Evolutionary conservation across 345 rosid genomes (phyloP), one percentile per base, ranked within the genome.

Genomic region (Moringa oleifera): DNA sequence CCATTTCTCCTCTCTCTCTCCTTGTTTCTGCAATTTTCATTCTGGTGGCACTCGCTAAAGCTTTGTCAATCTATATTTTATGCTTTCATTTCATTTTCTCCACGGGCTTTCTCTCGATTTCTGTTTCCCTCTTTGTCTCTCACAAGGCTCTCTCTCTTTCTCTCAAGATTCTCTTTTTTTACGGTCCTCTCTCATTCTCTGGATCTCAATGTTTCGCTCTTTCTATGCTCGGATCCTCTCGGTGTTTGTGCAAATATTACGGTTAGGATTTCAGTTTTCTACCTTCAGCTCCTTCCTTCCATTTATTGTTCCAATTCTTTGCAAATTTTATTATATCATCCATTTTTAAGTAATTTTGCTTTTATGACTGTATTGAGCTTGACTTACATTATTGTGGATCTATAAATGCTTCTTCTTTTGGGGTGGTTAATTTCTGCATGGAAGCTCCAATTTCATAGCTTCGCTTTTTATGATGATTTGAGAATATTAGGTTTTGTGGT

Each of bases 201-300:
- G 28, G 59, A 68, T 74, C 69, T 70, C 67, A 64, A 77, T 75
- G 73, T 63, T 71, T 64, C 71, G 65, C 72, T 74, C 72, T 53
- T 71, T 71, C 56, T 74, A 74, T 67, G 77, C 71, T 67, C 78
- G 73, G 79, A 74, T 76, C 74, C 57, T 74, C 57, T 71, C 58
- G 28, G 58, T 61, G 20, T 65, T 67, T 50, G 23, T 75, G 64
- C 58, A 62, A 61, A 71, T 76, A 69, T 57, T 69, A 61, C 60
- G 79, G 83, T 75, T 46, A 60, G 71, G 47, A 19, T 31, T 63
- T 62, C 57, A 18, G 4, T 63, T 59, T 49, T 55, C 9, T 37
- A 20, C 23, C 13, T 18, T 53, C 23, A 3, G 23, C 23, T 52
- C 0, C 23, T 1, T 55, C 16, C 7, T 50, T 41, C 12, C 12